Conservation (phyloP, 2,329 filamentous ascomycete species). For the Penicillium aurantiogriseum region DNA sequence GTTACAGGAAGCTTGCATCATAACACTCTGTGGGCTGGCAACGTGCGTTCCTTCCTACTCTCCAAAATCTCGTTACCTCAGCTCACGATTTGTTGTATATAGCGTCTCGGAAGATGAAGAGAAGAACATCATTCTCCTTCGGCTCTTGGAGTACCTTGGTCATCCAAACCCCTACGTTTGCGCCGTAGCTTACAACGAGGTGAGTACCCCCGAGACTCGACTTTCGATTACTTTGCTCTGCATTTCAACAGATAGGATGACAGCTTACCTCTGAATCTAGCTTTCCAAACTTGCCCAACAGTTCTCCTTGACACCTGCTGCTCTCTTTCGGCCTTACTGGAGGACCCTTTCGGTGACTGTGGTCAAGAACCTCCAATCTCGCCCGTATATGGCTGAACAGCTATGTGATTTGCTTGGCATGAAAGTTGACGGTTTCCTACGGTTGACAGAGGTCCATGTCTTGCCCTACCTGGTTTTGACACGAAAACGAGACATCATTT, state of each 20-base stretch:
- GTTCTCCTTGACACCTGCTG: conserved; percentile 60
- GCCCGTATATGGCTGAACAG: conserved; percentile 77
- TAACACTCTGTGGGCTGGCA: conserved; percentile 83
- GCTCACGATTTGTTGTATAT: conserved; percentile 1
- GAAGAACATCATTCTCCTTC: conserved; percentile 79
- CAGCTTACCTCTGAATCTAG: conserved; percentile 35
- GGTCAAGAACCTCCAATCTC: conserved; percentile 74
- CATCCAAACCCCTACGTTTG: conserved; percentile 77
- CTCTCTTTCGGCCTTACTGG: conserved; percentile 86
- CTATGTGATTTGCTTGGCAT: conserved; percentile 79
- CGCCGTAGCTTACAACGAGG: conserved; percentile 79
- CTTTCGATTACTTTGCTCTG: not conserved
- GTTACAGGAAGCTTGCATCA: conserved; percentile 77
- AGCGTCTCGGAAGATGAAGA: conserved; percentile 75
- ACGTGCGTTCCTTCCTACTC: conserved; percentile 46
- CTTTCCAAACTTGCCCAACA: conserved; percentile 69
- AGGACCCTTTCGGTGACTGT: conserved; percentile 76
- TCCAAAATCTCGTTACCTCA: not conserved
- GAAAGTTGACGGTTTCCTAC: conserved; percentile 70
- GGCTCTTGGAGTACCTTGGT: conserved; percentile 82
- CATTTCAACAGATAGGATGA: not conserved
- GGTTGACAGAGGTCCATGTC: conserved; percentile 74
- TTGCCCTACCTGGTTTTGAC: conserved; percentile 82
- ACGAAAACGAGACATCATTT: conserved; percentile 73
- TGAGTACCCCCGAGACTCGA: conserved; percentile 35